phyloP scores from a whole-genome alignment of 305 asterid species.

The Fraxinus greggii region DNA sequence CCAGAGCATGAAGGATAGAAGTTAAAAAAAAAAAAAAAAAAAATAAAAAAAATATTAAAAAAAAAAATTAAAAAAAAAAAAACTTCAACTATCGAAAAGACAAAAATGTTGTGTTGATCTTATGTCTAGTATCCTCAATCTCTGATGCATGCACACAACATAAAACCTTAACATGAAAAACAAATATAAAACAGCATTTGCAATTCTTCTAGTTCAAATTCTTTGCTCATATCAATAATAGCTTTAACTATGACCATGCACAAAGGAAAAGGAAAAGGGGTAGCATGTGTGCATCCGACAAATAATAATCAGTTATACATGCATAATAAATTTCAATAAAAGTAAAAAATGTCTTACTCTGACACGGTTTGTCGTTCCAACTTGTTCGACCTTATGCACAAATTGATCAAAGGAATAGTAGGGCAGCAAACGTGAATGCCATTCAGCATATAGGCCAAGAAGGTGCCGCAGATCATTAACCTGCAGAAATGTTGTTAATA shows the following conservation, averaged over 20 bases:
- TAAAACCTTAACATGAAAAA: neutral
- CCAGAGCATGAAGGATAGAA: no score
- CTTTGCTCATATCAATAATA: neutral
- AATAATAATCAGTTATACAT: neutral
- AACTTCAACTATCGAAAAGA: neutral
- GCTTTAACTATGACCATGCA: neutral
- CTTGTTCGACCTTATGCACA: slow-evolving; percentile 76
- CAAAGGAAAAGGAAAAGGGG: neutral
- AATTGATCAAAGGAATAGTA: slow-evolving; percentile 75
- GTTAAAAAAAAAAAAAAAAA: no score
- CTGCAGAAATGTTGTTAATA: slow-evolving; percentile 34
- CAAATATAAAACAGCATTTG: neutral
- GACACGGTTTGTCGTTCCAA: slow-evolving; percentile 67
- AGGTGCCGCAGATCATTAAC: slow-evolving; percentile 70
- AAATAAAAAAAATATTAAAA: no score
- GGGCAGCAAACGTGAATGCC: slow-evolving; percentile 82
- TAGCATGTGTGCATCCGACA: neutral
- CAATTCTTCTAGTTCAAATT: neutral
- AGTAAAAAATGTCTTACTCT: slow-evolving; percentile 47
- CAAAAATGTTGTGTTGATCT: neutral
- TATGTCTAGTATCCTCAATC: neutral
- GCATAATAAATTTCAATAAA: neutral
- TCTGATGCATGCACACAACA: neutral
- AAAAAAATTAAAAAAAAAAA: no score
- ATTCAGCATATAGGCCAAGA: slow-evolving; percentile 73